phyloP scores from a whole-genome alignment of 345 rosid genomes.

The Acer yangbiense region DNA sequence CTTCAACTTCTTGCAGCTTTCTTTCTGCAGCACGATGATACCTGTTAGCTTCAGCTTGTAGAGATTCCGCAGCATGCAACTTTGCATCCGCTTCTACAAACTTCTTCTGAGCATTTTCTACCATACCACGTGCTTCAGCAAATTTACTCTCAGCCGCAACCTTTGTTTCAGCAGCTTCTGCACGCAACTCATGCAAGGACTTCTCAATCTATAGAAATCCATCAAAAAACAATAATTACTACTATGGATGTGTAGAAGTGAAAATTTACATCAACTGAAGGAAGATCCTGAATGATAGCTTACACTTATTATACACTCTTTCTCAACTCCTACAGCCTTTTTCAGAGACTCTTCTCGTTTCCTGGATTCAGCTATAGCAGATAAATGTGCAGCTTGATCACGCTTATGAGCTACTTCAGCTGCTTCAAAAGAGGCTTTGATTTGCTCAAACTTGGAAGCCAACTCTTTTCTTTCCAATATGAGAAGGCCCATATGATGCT shows the following conservation, averaged over 20 bases:
- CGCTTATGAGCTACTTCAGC: slow-evolving; percentile 59
- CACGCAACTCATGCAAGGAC: slow-evolving; percentile 92
- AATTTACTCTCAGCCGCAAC: slow-evolving; percentile 70
- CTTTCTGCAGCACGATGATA: slow-evolving; percentile 79
- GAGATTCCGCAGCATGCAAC: slow-evolving; percentile 64
- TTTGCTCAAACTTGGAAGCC: slow-evolving; percentile 56
- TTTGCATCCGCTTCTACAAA: slow-evolving; percentile 63
- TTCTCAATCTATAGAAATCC: slow-evolving; percentile 71
- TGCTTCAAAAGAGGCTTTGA: slow-evolving; percentile 69
- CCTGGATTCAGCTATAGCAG: slow-evolving; percentile 72
- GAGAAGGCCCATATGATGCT: slow-evolving; percentile 95
- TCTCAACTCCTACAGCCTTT: slow-evolving; percentile 85
- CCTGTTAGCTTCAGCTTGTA: slow-evolving; percentile 71
- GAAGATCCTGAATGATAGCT: slow-evolving; percentile 24
- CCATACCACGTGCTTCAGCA: slow-evolving; percentile 67
- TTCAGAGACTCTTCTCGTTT: slow-evolving; percentile 79
- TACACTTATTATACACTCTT: slow-evolving; percentile 89
- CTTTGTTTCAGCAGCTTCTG: slow-evolving; percentile 89
- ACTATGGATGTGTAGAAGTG: not conserved
- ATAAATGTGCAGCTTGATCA: slow-evolving; percentile 61
- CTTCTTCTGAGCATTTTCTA: slow-evolving; percentile 74
- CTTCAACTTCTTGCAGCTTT: slow-evolving; percentile 80
- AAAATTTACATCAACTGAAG: slow-evolving; percentile 9
- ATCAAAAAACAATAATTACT: slow-evolving; percentile 9
- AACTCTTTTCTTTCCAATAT: slow-evolving; percentile 75